Conservation (phyloP, 192 early-diverging fungal genomes). For the Podila epicladia region DNA sequence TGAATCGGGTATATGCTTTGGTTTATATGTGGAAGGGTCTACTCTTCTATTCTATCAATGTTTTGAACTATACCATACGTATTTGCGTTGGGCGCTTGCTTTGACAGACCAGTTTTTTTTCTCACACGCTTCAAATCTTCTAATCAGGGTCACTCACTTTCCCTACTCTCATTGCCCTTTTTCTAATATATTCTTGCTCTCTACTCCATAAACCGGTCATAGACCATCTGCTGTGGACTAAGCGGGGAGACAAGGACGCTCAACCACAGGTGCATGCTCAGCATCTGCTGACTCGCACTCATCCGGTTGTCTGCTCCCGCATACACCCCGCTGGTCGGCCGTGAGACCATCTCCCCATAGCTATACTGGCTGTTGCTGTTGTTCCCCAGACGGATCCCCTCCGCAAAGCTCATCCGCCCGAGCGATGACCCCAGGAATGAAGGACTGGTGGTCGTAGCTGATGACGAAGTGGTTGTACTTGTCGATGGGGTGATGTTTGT, state of each 20-base stretch:
- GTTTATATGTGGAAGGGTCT: too few relatives aligned
- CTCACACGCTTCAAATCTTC: too few relatives aligned
- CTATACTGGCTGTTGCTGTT: not conserved
- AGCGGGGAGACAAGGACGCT: conserved; percentile 42
- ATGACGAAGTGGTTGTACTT: not conserved
- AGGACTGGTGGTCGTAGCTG: not conserved
- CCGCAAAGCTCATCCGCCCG: not conserved
- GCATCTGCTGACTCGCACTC: conserved; percentile 39
- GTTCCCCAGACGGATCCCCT: not conserved
- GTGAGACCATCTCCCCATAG: not conserved
- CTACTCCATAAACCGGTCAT: conserved; percentile 29
- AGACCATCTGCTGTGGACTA: conserved; percentile 38
- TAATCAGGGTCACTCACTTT: too few relatives aligned
- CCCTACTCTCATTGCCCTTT: not conserved
- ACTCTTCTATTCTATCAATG: too few relatives aligned
- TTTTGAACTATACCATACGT: too few relatives aligned
- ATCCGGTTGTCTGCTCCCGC: not conserved
- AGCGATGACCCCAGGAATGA: not conserved
- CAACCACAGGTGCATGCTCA: conserved; percentile 51
- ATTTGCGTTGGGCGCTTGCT: too few relatives aligned
- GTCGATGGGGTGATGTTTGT: not conserved
- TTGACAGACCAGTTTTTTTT: too few relatives aligned
- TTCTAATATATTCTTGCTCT: not conserved
- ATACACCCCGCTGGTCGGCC: conserved; percentile 15
- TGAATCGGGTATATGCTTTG: too few relatives aligned